A percentile compares a stretch with the other conserved stretches of the same genome.
These are phyloP conservation scores for Striga asiatica DNA, from an alignment of 257 asterid genomes.

Conservation along the genomic window DNA sequence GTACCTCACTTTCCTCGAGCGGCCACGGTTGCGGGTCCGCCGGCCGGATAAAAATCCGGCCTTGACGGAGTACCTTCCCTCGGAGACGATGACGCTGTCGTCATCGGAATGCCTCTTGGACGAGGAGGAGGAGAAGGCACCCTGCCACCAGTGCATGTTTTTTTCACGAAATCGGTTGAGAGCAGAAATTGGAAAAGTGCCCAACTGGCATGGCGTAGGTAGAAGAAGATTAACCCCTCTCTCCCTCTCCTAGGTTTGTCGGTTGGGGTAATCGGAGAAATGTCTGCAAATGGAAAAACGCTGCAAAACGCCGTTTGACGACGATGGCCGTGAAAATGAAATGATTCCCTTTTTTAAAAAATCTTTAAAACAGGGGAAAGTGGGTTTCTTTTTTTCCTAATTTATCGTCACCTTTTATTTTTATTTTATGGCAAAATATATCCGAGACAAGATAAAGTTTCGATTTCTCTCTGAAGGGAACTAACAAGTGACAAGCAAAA, in stretches of 20 bases:
- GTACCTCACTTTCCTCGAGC: constrained; percentile 29
- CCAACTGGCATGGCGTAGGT: constrained; percentile 6
- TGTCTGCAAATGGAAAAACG: constrained; percentile 15
- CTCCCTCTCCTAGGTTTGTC: not conserved
- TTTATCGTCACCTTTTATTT: not conserved
- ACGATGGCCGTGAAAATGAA: not conserved
- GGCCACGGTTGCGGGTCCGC: constrained; percentile 25
- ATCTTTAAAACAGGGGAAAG: not conserved
- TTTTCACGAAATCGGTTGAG: not conserved
- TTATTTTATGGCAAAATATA: no score
- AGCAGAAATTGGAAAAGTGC: constrained; percentile 11
- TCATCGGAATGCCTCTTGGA: constrained; percentile 46
- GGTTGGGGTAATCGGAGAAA: no score
- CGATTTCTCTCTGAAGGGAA: no score
- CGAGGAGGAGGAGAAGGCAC: constrained; percentile 33
- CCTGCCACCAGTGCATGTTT: constrained; percentile 52
- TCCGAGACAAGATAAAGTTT: no score
- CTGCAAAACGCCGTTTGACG: constrained; percentile 1
- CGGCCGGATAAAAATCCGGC: constrained; percentile 29
- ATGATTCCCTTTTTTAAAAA: not conserved
- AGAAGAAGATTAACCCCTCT: not conserved
- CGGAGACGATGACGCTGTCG: constrained; percentile 23
- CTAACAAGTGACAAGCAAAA: no score
- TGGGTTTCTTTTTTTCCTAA: not conserved
- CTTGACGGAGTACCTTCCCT: constrained; percentile 19